Evolutionary conservation across 2,329 filamentous ascomycete species (phyloP).

Genomic region (Zasmidium citrigriseum): DNA sequence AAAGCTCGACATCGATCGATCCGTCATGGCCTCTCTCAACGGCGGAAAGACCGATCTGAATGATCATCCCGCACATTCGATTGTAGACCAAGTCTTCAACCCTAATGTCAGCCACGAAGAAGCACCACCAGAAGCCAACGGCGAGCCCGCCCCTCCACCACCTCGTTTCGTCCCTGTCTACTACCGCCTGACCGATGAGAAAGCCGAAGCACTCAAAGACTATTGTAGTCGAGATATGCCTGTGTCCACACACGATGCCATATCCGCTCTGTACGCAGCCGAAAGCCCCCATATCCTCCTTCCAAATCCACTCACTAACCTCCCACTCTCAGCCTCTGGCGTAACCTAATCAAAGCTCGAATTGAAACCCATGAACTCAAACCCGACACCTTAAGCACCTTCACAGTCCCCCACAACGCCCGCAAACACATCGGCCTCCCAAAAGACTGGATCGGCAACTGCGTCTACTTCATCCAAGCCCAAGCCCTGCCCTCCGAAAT

Average conservation of each 20-base stretch:
- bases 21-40: slow-evolving; percentile 12
- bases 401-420: slow-evolving; percentile 23
- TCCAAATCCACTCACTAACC: too few relatives aligned
- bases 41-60: slow-evolving; percentile 16
- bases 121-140: slow-evolving; percentile 17
- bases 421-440: slow-evolving; percentile 19
- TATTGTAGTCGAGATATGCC: slow-evolving; percentile 11
- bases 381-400: slow-evolving; percentile 17
- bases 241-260: slow-evolving; percentile 25
- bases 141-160: slow-evolving; percentile 9
- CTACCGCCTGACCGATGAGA: slow-evolving; percentile 13
- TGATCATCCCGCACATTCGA: slow-evolving; percentile 18
- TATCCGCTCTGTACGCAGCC: too few relatives aligned
- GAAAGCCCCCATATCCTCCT: too few relatives aligned
- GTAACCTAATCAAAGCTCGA: slow-evolving; percentile 17
- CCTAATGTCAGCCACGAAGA: slow-evolving; percentile 18
- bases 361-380: slow-evolving; percentile 18
- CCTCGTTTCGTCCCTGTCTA: slow-evolving; percentile 17
- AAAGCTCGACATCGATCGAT: slow-evolving; percentile 16
- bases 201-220: slow-evolving; percentile 19
- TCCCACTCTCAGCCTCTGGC: slow-evolving; percentile 21
- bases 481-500: slow-evolving; percentile 16
- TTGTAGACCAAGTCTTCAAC: slow-evolving; percentile 9
- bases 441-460: slow-evolving; percentile 22
- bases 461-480: slow-evolving; percentile 22